A percentile compares a stretch with the other conserved stretches of the same genome.
Conservation (phyloP, 257 asterid species). For the Gentiana straminea region DNA sequence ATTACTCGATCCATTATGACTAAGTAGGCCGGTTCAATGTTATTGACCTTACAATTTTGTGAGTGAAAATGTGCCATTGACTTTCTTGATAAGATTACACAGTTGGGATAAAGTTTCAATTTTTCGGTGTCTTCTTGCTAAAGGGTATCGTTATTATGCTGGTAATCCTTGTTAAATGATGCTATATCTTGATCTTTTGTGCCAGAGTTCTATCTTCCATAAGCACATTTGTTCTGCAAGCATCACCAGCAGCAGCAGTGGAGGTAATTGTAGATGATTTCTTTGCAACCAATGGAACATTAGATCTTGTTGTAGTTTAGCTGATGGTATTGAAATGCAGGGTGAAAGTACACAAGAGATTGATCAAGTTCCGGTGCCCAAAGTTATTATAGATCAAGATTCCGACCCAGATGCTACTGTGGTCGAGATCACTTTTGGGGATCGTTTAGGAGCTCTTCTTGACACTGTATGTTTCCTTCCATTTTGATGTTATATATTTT, state of each 20-base stretch:
- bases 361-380: slow-evolving; percentile 61
- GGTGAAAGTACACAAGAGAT: slow-evolving; percentile 50
- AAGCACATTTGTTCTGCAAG: slow-evolving; percentile 39
- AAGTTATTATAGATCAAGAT: slow-evolving; percentile 81
- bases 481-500: not conserved
- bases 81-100: no score
- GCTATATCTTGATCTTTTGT: slow-evolving; percentile 7
- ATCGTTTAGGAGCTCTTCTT: slow-evolving; percentile 91
- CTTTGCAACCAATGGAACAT: not conserved
- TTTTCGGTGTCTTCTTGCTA: no score
- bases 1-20: no score
- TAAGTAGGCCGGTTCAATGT: no score
- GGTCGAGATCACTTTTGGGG: slow-evolving; percentile 90
- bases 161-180: no score
- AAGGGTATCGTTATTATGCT: no score
- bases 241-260: slow-evolving; percentile 53
- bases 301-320: not conserved
- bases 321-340: slow-evolving; percentile 28
- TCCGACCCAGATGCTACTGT: slow-evolving; percentile 82
- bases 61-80: no score
- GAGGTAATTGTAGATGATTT: slow-evolving; percentile 41
- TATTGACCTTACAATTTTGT: no score
- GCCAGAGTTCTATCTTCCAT: slow-evolving; percentile 42
- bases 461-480: slow-evolving; percentile 52
- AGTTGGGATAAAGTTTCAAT: no score